Percentiles rank a stretch among this genome's conserved stretches.
Conservation (phyloP, 768 basidiomycete species). For the Guyanaporus albipodus region DNA sequence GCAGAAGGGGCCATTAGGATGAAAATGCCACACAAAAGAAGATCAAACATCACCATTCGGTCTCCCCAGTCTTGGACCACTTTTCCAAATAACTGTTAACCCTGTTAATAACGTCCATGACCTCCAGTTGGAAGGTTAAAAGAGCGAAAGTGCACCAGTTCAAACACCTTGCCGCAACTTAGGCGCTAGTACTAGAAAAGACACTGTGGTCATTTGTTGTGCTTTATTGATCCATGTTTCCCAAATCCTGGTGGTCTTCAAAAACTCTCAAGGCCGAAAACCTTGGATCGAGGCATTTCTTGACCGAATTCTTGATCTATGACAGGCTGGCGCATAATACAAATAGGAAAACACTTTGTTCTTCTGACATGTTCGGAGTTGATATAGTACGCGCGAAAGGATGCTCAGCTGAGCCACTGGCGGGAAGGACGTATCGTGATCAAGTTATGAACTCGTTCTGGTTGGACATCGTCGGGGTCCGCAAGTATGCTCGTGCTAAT, state of each 20-base stretch:
- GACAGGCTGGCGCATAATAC: too few relatives aligned
- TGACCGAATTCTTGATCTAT: too few relatives aligned
- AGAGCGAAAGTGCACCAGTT: conserved; percentile 15
- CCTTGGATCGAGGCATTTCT: too few relatives aligned
- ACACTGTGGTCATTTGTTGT: conserved; percentile 26
- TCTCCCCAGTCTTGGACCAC: conserved; percentile 60
- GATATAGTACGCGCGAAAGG: too few relatives aligned
- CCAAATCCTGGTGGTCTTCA: conserved; percentile 16
- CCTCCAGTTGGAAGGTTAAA: conserved; percentile 9
- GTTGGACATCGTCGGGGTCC: too few relatives aligned
- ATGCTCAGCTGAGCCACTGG: too few relatives aligned
- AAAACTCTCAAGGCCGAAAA: too few relatives aligned
- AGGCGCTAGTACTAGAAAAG: conserved; percentile 18
- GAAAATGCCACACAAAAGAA: conserved; percentile 17
- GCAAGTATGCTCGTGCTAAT: too few relatives aligned
- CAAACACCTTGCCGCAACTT: conserved; percentile 11
- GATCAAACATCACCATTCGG: conserved; percentile 51
- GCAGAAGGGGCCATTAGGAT: conserved; percentile 10
- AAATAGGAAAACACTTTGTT: too few relatives aligned
- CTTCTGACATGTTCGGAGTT: too few relatives aligned
- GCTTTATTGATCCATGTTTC: conserved; percentile 26
- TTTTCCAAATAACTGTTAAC: conserved; percentile 46
- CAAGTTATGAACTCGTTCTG: too few relatives aligned
- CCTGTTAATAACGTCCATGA: conserved; percentile 59
- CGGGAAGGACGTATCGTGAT: too few relatives aligned